Evolutionary conservation across 805 yeast species (phyloP).

Genomic region (Starmerella apis): DNA sequence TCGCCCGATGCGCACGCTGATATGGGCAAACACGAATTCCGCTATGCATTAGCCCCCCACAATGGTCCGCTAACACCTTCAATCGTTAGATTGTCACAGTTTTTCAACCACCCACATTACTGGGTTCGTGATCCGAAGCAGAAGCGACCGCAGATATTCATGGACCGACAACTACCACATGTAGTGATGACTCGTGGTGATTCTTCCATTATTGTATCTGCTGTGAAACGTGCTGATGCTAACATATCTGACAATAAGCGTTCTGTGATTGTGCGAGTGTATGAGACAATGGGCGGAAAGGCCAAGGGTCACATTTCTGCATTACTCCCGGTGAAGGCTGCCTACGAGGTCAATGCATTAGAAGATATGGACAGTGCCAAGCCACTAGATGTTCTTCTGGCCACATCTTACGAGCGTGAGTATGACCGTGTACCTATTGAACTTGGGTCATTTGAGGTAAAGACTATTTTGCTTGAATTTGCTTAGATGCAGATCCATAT

Average conservation of each 20-base stretch:
- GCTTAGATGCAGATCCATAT: too few relatives aligned
- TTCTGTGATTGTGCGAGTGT: conserved; percentile 60
- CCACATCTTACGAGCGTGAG: conserved; percentile 14
- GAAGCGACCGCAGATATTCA: conserved; percentile 11
- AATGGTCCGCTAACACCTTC: conserved; percentile 50
- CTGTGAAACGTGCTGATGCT: conserved; percentile 79
- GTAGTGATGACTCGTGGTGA: conserved; percentile 36
- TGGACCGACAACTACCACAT: conserved; percentile 13
- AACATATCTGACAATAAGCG: conserved; percentile 46
- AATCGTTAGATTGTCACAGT: conserved; percentile 64
- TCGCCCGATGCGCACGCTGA: conserved; percentile 93
- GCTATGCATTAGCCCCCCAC: conserved; percentile 80
- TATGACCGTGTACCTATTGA: conserved; percentile 30
- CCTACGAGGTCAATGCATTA: conserved; percentile 38
- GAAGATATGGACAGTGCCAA: conserved; percentile 33
- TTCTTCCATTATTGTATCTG: conserved; percentile 54
- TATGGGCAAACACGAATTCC: conserved; percentile 76
- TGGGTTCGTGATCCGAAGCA: conserved; percentile 14
- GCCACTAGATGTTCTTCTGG: conserved; percentile 27
- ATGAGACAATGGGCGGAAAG: conserved; percentile 81
- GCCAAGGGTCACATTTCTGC: conserved; percentile 44
- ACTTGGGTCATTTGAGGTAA: conserved; percentile 71
- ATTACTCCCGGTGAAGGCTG: conserved; percentile 42
- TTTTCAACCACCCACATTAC: conserved; percentile 53
- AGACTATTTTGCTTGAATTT: conserved; percentile 43